A percentile compares a stretch with the other conserved stretches of the same genome.
These are phyloP conservation scores for Leptodermis oblonga DNA, from an alignment of 257 asterid species.

Conservation along the genomic window DNA sequence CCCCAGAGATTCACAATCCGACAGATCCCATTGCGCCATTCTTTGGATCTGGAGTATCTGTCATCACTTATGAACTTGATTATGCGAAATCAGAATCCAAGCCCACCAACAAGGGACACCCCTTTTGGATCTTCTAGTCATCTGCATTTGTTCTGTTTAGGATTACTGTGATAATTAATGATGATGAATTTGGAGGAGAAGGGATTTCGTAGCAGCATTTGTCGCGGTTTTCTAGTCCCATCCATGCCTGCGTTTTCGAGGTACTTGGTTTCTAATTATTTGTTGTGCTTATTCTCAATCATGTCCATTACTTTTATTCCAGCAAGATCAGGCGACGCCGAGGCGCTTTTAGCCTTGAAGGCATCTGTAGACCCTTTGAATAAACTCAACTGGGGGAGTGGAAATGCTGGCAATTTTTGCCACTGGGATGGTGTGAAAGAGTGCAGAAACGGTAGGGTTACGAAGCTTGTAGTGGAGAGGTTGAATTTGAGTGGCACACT, in stretches of 20 bases:
- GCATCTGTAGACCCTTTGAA: slow-evolving; percentile 54
- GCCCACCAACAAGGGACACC: neutral
- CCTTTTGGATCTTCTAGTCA: slow-evolving; percentile 14
- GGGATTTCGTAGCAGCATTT: no score
- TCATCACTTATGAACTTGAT: neutral
- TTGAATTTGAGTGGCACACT: slow-evolving; percentile 59
- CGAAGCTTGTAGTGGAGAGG: slow-evolving; percentile 75
- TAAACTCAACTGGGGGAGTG: slow-evolving; percentile 49
- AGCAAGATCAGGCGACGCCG: slow-evolving; percentile 58
- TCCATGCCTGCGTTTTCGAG: slow-evolving; percentile 14
- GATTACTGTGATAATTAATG: neutral
- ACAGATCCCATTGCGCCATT: slow-evolving; percentile 16
- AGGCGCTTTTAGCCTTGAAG: slow-evolving; percentile 58
- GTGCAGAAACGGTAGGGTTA: slow-evolving; percentile 70
- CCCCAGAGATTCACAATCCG: slow-evolving; percentile 5
- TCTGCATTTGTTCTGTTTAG: neutral
- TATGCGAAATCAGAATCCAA: neutral
- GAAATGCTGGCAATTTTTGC: slow-evolving; percentile 38
- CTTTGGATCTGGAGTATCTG: slow-evolving; percentile 39
- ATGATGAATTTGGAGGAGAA: neutral
- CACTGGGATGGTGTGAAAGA: slow-evolving; percentile 76
- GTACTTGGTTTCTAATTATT: slow-evolving; percentile 6
- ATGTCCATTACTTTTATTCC: slow-evolving; percentile 22
- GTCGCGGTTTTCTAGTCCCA: no score
- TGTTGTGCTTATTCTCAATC: slow-evolving; percentile 25